phyloP scores from a whole-genome alignment of 2,329 filamentous ascomycete species.

The Apiospora marii region DNA sequence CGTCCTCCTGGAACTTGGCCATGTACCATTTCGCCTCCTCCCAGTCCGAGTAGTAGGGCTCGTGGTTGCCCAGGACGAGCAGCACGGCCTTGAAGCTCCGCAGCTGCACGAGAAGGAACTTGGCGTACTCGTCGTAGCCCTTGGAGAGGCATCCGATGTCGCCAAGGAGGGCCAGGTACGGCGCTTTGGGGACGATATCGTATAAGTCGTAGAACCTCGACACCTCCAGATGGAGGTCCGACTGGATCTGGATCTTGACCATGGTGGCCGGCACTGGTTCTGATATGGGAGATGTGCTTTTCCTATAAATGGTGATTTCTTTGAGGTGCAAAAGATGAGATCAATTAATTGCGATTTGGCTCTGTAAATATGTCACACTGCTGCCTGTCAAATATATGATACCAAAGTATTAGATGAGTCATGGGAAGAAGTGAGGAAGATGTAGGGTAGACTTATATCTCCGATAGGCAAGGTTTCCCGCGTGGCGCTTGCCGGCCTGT shows the following conservation, averaged over 20 bases:
- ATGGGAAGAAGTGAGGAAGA: neutral
- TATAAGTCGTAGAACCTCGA: conserved; percentile 59
- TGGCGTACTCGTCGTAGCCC: conserved; percentile 51
- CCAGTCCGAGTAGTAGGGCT: conserved; percentile 57
- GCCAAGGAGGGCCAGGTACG: conserved; percentile 62
- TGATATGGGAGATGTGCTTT: neutral
- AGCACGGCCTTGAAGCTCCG: conserved; percentile 57
- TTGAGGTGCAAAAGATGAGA: too few relatives aligned
- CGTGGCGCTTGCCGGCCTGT: neutral
- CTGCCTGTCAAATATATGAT: too few relatives aligned
- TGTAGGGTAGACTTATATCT: neutral
- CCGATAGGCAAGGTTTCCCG: neutral
- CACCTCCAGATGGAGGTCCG: conserved; percentile 64
- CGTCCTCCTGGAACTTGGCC: conserved; percentile 41
- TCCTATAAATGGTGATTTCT: neutral
- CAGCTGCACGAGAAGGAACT: conserved; percentile 58
- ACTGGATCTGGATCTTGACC: conserved; percentile 56
- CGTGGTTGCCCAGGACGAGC: conserved; percentile 64
- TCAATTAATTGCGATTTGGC: too few relatives aligned
- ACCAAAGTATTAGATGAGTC: neutral
- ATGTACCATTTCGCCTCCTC: conserved; percentile 39
- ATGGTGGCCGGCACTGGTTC: conserved; percentile 28
- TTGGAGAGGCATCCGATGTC: conserved; percentile 58
- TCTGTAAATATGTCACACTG: too few relatives aligned
- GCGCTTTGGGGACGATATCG: conserved; percentile 54